Percentiles rank a stretch among this genome's conserved stretches.
phyloP scores from a whole-genome alignment of 345 rosid genomes.

The Geranium brycei region DNA sequence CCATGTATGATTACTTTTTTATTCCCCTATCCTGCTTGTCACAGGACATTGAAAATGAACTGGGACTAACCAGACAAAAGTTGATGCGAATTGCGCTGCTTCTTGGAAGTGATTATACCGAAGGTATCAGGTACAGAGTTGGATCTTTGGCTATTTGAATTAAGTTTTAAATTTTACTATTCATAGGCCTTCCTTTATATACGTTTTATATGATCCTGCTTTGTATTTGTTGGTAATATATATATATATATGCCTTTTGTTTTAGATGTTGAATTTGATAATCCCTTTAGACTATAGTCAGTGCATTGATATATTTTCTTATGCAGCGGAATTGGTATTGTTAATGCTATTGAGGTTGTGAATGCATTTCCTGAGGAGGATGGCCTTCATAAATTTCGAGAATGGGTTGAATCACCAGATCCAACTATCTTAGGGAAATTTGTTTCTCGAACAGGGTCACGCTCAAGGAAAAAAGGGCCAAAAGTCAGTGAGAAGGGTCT shows the following conservation, averaged over 20 bases:
- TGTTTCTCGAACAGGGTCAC: constrained; percentile 23
- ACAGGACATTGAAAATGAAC: constrained; percentile 84
- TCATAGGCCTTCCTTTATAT: no score
- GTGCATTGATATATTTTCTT: constrained; percentile 2
- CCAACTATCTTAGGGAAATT: constrained; percentile 67
- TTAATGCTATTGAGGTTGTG: constrained; percentile 90
- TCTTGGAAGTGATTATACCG: constrained; percentile 97
- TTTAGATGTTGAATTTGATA: background rate
- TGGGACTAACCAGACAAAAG: constrained; percentile 74
- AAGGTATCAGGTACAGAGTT: constrained; percentile 68
- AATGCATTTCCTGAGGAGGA: constrained; percentile 89
- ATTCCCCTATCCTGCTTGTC: constrained; percentile 1
- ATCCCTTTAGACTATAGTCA: background rate
- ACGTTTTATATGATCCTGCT: background rate
- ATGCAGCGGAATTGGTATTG: constrained; percentile 94
- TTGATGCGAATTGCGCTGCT: constrained; percentile 85
- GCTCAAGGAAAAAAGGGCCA: constrained; percentile 32
- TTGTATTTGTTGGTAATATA: background rate
- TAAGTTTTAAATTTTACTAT: no score
- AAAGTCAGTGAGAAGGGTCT: constrained; percentile 19
- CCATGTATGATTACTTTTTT: background rate
- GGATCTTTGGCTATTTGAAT: background rate
- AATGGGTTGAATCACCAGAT: constrained; percentile 98
- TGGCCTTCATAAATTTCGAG: constrained; percentile 76
- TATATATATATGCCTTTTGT: no score